Conservation (phyloP, 1,139 yeast genomes). For the Yamadazyma mexicana region DNA sequence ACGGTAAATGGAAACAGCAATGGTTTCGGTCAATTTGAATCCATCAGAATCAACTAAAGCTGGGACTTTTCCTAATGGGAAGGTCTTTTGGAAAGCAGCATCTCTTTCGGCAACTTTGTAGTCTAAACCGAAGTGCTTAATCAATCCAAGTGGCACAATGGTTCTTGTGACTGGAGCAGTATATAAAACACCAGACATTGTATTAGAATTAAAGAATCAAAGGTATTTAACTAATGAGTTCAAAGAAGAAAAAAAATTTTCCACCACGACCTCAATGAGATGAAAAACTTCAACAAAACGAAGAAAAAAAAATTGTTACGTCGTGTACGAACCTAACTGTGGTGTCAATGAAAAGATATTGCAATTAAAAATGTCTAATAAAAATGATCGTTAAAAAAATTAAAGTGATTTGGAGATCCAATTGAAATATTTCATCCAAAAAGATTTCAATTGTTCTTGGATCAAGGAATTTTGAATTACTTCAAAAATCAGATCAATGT, state of each 20-base stretch:
- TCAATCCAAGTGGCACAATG: constrained; percentile 45
- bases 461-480: constrained; percentile 24
- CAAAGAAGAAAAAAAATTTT: constrained; percentile 2
- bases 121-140: constrained; percentile 73
- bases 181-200: constrained; percentile 72
- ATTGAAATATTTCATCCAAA: constrained; percentile 14
- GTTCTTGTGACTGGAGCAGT: constrained; percentile 50
- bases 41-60: constrained; percentile 82
- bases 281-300: not conserved
- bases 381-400: no score
- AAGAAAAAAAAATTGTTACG: not conserved
- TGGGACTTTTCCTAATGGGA: constrained; percentile 78
- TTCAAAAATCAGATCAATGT: constrained; percentile 17
- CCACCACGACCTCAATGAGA: not conserved
- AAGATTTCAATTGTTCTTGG: constrained; percentile 20
- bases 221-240: no score
- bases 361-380: no score
- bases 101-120: constrained; percentile 55
- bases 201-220: not conserved
- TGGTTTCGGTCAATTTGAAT: constrained; percentile 70
- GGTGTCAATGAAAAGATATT: no score
- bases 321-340: not conserved
- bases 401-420: constrained; percentile 18
- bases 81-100: constrained; percentile 47
- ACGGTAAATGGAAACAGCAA: constrained; percentile 64